Evolutionary conservation across 169 alveolate species (phyloP), one percentile per base, ranked within the genome.

Genomic region (Cryptosporidium canis): DNA sequence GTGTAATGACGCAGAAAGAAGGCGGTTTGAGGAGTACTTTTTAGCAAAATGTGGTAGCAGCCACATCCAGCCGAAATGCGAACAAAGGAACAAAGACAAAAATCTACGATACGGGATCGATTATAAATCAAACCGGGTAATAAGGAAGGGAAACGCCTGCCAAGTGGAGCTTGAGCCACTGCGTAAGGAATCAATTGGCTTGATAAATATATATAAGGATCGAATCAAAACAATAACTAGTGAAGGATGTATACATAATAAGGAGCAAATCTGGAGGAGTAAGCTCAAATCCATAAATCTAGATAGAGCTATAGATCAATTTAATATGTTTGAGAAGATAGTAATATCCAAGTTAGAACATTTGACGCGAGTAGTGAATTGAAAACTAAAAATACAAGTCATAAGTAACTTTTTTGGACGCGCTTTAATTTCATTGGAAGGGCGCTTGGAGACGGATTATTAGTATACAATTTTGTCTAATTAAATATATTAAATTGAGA

Each of bases 371-470:
- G 7, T 21, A 35, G 0, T 18, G 0, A 56, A 56, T 56, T 7
- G 35, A 24, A 29, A 24, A 16, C 16, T 56, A 0, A 56, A 56
- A 56, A 29, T 29, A 0, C 18, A 12, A 56, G 41, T 56, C 21
- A 3, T 16, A 7, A 33, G 0, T 56, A 61, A 18, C 11, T 0
- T 53, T 53, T 61, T 35, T 27, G 31, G 45, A 21, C 8, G 64
- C 63, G 66, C 48, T 18, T 14, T 24, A 43, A 0, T 6, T n/a
- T 21, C 7, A 44, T 65, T 65, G 0, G 14, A 5, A 4, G 61
- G 84, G 84, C 84, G 84, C 84, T 55, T 31, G 18, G 68, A 70
- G 84, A 70, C 84, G 53, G 48, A 55, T 43, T 66, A 43, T 37
- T 14, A 35, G 16, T 41, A 4, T 21, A 37, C 24, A 14, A 0